A percentile compares a stretch with the other conserved stretches of the same genome.
Conservation (phyloP, 2,329 filamentous ascomycete species). For the Colletotrichum orbiculare region DNA sequence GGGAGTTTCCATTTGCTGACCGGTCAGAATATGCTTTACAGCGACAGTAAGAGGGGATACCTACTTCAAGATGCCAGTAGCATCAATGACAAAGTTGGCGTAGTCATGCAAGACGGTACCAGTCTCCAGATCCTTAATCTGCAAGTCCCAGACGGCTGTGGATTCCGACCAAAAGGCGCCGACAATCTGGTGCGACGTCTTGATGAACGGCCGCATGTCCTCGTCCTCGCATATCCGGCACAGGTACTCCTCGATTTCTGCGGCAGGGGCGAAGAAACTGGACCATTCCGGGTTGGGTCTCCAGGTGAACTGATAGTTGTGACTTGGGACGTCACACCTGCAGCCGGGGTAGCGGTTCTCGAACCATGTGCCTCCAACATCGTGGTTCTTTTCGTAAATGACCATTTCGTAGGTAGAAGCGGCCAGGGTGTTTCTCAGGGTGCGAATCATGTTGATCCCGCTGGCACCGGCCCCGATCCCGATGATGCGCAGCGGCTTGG, state of each 20-base stretch:
- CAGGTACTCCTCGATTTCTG: constrained; percentile 68
- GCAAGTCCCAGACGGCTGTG: constrained; percentile 55
- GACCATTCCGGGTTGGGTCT: constrained; percentile 69
- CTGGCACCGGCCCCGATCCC: constrained; percentile 36
- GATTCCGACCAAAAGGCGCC: constrained; percentile 58
- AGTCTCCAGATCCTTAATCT: constrained; percentile 51
- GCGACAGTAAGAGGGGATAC: constrained; percentile 35
- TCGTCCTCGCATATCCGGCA: constrained; percentile 59
- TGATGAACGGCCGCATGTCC: constrained; percentile 55
- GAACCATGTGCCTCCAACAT: constrained; percentile 68
- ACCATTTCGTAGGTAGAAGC: constrained; percentile 54
- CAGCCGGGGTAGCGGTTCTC: constrained; percentile 70
- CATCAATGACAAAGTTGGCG: constrained; percentile 61
- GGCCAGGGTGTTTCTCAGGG: constrained; percentile 54
- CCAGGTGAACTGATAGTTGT: constrained; percentile 73
- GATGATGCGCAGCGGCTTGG: constrained; percentile 34
- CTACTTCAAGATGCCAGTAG: constrained; percentile 64
- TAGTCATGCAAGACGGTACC: constrained; percentile 55
- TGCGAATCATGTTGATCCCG: constrained; percentile 48
- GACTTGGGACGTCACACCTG: constrained; percentile 66
- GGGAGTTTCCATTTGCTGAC: constrained; percentile 64
- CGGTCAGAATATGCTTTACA: constrained; percentile 29
- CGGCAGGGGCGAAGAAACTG: constrained; percentile 64
- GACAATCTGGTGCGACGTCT: constrained; percentile 54
- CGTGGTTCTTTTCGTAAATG: constrained; percentile 67